A percentile compares a stretch with the other conserved stretches of the same genome.
Conservation (phyloP, 768 basidiomycete species). For the Xerocomellus dryophilus region DNA sequence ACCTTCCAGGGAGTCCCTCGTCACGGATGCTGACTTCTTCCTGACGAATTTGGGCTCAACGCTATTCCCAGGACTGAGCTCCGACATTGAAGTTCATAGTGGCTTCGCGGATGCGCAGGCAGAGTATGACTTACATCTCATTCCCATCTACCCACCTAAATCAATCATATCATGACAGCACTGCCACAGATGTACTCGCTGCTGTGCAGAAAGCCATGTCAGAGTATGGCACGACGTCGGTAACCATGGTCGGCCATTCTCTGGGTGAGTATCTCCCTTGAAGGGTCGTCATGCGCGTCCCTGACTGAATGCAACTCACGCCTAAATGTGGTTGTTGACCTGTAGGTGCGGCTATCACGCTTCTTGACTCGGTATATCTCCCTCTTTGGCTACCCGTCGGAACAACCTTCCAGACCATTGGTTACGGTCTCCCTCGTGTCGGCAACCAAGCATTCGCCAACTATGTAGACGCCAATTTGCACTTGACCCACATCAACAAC, state of each 20-base stretch:
- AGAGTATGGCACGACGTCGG: constrained; percentile 31
- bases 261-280: constrained; percentile 28
- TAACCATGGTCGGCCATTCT: constrained; percentile 48
- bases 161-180: constrained; percentile 29
- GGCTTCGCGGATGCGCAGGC: constrained; percentile 49
- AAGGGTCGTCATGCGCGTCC: neutral
- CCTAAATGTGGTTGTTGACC: neutral
- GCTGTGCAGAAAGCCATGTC: constrained; percentile 45
- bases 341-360: constrained; percentile 36
- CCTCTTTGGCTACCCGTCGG: constrained; percentile 35
- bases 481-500: constrained; percentile 57
- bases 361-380: constrained; percentile 41
- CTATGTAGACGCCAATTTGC: constrained; percentile 46
- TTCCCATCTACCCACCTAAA: neutral
- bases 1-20: constrained; percentile 30
- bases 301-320: neutral
- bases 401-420: constrained; percentile 31
- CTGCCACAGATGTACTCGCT: constrained; percentile 40
- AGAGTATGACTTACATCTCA: constrained; percentile 31
- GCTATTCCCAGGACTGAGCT: constrained; percentile 50
- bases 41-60: constrained; percentile 33
- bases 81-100: constrained; percentile 40
- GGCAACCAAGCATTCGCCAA: constrained; percentile 62
- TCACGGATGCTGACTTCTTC: constrained; percentile 44
- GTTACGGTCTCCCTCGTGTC: constrained; percentile 39